Base-by-base conservation (phyloP, 495 filamentous ascomycete genomes). In the Aspergillus sparsus region DNA sequence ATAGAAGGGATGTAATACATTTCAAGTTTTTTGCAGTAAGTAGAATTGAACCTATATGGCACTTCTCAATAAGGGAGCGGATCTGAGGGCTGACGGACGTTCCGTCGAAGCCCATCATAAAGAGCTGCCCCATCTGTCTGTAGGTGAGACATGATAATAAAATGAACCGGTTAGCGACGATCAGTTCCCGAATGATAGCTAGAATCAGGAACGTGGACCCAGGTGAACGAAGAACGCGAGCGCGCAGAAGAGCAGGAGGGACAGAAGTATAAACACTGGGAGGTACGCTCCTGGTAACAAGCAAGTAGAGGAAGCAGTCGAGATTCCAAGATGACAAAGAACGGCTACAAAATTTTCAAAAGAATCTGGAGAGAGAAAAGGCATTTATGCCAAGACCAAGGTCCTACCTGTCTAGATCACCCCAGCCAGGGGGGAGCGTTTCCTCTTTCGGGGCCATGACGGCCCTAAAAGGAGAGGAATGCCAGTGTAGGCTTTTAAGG, bases 61-160 rank as follows among this genome's bases (percentile, higher is more conserved):
- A 89, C 61, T 93, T 82, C 68, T 91, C 85, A 65, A 96, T 95
- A 61, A 96, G 83, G 39, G 84, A 84, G 65, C 86, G 86, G 65
- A 96, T 94, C 74, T 92, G 89, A 49, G 88, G 87, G 31, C 88
- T 94, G 58, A 95, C 87, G 65, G 89, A 83, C 47, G 91, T 93
- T 58, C 91, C 91, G 81, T 96, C 91, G 79, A 92, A 96, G 71
- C 91, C 92, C 90, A 95, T 93, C 82, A 95, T 93, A 75, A 96
- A 87, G 74, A 95, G 85, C 81, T 96, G 91, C 56, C 92, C 92
- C 81, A 93, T 89, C 68, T 79, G 77, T 70, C 78, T 80, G 61
- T 64, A 61, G 39, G 60, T 45, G 63, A 60, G 68, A 67, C 66
- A 69, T 65, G 58, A 31, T 32, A 51, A 33, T 54, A 42, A 80